Percentiles rank a stretch among this genome's conserved stretches.
phyloP scores from a whole-genome alignment of 2,329 filamentous ascomycete genomes.

The Ascosphaera acerosa region DNA sequence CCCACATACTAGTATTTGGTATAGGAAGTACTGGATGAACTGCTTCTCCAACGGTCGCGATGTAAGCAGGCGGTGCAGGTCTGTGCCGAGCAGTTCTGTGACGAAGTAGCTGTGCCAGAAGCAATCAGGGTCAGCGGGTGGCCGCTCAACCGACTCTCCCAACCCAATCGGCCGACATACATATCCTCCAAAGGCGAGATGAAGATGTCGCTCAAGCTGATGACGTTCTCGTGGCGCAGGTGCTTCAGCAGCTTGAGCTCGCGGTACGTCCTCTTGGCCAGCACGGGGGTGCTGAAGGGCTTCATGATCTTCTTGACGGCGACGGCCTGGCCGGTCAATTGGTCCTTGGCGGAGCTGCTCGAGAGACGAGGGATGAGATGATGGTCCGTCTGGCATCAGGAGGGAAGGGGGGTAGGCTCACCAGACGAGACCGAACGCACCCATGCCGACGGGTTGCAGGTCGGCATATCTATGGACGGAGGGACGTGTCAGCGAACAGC shows the following conservation, averaged over 20 bases:
- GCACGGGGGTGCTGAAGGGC: constrained; percentile 95
- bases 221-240: constrained; percentile 91
- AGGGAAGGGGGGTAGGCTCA: constrained; percentile 22
- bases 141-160: background rate
- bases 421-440: constrained; percentile 95
- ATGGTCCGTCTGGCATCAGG: background rate
- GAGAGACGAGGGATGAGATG: constrained; percentile 3
- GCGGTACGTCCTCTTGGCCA: constrained; percentile 92
- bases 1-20: constrained; percentile 73
- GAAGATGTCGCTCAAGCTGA: constrained; percentile 97
- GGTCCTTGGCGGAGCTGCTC: constrained; percentile 76
- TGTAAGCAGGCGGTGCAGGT: constrained; percentile 82
- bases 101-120: constrained; percentile 74
- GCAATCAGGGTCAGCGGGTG: constrained; percentile 4
- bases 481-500: constrained; percentile 9
- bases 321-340: constrained; percentile 89
- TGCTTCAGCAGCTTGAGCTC: constrained; percentile 96
- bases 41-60: constrained; percentile 94
- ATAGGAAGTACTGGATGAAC: constrained; percentile 98
- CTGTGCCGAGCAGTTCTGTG: constrained; percentile 88
- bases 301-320: constrained; percentile 99
- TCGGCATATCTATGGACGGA: constrained; percentile 54
- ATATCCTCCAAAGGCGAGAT: constrained; percentile 98
- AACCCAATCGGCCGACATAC: constrained; percentile 26
- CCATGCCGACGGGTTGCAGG: constrained; percentile 96